Evolutionary conservation across 202 grass and related monocot species (phyloP).

Genomic region (Setaria italica): DNA sequence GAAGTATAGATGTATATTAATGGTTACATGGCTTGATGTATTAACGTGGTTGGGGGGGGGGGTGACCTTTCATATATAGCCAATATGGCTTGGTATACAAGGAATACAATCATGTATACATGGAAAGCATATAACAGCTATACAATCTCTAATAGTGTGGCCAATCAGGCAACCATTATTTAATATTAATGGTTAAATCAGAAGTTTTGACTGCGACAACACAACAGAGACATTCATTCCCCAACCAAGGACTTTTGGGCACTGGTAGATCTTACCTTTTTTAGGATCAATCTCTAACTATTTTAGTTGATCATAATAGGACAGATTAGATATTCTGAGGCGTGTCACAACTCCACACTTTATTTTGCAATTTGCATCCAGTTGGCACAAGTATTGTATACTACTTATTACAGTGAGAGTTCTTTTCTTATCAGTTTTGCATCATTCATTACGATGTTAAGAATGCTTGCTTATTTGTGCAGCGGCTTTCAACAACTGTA

Average conservation of each 20-base stretch:
- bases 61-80: no score
- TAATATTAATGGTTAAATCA: neutral
- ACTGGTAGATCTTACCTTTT: conserved; percentile 3
- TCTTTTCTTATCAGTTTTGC: conserved; percentile 19
- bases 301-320: conserved; percentile 19
- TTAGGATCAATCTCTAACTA: neutral
- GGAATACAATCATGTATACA: no score
- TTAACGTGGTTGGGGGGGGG: no score
- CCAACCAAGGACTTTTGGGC: neutral
- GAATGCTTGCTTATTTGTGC: conserved; percentile 51
- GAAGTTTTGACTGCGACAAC: neutral
- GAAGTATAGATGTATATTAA: no score
- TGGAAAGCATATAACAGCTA: no score
- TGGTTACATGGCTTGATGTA: no score
- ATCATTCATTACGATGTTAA: conserved; percentile 7
- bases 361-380: conserved; percentile 15
- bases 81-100: no score
- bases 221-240: neutral
- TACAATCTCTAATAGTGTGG: neutral
- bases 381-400: neutral
- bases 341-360: neutral
- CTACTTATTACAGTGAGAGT: neutral
- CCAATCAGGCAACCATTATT: neutral
- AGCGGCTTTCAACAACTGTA: conserved; percentile 78
- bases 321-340: conserved; percentile 33